phyloP scores from a whole-genome alignment of 2,329 filamentous ascomycete species.

The Bipolaris gigantea region DNA sequence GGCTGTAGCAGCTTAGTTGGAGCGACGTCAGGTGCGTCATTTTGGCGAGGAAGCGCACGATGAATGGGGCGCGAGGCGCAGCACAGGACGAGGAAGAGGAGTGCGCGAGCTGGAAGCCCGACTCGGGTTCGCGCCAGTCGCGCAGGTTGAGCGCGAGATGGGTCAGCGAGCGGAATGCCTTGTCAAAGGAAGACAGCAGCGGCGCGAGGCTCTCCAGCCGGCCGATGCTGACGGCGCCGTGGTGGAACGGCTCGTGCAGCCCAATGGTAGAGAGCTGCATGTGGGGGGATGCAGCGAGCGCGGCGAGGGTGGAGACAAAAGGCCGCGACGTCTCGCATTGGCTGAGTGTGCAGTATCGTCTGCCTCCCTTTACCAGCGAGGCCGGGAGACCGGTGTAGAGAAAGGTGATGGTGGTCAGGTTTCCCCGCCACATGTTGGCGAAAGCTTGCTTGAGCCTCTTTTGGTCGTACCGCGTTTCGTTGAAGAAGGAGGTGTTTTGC shows the following conservation, averaged over 20 bases:
- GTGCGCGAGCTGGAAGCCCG: slow-evolving; percentile 26
- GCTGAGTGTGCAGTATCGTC: slow-evolving; percentile 25
- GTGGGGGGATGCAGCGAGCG: slow-evolving; percentile 11
- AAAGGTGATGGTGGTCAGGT: slow-evolving; percentile 13
- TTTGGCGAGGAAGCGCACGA: slow-evolving; percentile 34
- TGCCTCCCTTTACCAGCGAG: slow-evolving; percentile 17
- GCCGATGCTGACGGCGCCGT: slow-evolving; percentile 28
- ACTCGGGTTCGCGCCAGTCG: slow-evolving; percentile 31
- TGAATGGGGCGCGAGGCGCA: slow-evolving; percentile 22
- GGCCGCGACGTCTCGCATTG: slow-evolving; percentile 36
- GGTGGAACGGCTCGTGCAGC: background rate
- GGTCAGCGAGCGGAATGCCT: slow-evolving; percentile 18
- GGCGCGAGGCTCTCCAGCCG: slow-evolving; percentile 25
- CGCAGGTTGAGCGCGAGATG: slow-evolving; percentile 28
- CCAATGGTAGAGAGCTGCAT: slow-evolving; percentile 12
- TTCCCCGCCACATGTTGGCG: slow-evolving; percentile 1
- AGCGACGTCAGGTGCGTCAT: slow-evolving; percentile 18
- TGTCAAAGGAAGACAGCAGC: slow-evolving; percentile 14
- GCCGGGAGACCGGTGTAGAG: slow-evolving; percentile 19
- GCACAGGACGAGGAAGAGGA: background rate
- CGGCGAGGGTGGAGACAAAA: slow-evolving; percentile 29
- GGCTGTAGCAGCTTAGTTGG: slow-evolving; percentile 30
- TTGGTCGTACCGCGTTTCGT: slow-evolving; percentile 30
- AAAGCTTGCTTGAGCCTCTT: slow-evolving; percentile 25
- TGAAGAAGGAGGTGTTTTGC: slow-evolving; percentile 24